A percentile compares a stretch with the other conserved stretches of the same genome.
Conservation (phyloP, 2,329 filamentous ascomycete genomes). For the Erysiphe pulchra region DNA sequence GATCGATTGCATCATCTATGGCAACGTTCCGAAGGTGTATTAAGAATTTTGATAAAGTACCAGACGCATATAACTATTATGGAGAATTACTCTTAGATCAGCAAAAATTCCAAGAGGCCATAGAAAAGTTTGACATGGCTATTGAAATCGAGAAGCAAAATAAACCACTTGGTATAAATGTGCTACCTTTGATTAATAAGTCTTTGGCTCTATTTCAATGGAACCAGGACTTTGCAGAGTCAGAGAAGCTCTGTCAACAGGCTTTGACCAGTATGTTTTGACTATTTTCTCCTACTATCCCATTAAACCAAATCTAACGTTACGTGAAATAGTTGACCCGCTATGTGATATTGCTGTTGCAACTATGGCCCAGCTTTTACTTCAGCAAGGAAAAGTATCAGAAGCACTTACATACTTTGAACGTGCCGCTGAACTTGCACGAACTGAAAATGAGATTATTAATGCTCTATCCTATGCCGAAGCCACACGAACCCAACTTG, state of each 20-base stretch:
- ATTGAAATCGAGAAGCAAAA: conserved; percentile 94
- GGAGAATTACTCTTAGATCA: conserved; percentile 92
- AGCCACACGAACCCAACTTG: conserved; percentile 83
- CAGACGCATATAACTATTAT: conserved; percentile 99
- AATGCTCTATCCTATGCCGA: conserved; percentile 94
- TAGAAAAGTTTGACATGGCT: conserved; percentile 96
- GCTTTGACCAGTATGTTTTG: conserved; percentile 69
- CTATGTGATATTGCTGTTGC: conserved; percentile 97
- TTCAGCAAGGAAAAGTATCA: conserved; percentile 92
- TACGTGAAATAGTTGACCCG: conserved; percentile 46
- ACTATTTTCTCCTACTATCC: not conserved
- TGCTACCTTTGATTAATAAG: conserved; percentile 95
- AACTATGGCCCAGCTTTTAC: conserved; percentile 89
- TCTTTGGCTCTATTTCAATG: conserved; percentile 90
- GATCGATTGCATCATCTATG: conserved; percentile 91
- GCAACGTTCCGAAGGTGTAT: conserved; percentile 91
- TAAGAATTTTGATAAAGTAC: conserved; percentile 93
- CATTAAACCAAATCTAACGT: not conserved
- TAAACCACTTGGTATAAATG: conserved; percentile 90
- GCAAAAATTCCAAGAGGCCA: conserved; percentile 80
- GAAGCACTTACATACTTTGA: conserved; percentile 94
- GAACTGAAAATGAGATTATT: conserved; percentile 86
- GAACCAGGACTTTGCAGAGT: conserved; percentile 88
- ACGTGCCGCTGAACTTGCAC: conserved; percentile 74
- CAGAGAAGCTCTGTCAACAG: conserved; percentile 91